Evolutionary conservation across 2,329 filamentous ascomycete genomes (phyloP).

Genomic region (Tolypocladium nubicola): DNA sequence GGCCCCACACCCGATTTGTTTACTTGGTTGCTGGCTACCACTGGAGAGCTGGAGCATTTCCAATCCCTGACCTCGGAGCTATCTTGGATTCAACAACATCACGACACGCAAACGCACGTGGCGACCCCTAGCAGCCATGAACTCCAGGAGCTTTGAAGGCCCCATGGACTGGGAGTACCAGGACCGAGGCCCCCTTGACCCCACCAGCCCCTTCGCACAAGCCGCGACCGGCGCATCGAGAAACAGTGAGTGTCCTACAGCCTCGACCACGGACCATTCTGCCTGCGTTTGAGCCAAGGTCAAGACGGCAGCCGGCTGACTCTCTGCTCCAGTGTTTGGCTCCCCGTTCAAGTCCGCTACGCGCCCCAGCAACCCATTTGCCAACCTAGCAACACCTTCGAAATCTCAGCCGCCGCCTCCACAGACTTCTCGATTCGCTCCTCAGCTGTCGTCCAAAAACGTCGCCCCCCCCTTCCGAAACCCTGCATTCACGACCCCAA

Average conservation of each 20-base stretch:
- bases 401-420: constrained; percentile 29
- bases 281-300: neutral
- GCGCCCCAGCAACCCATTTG: constrained; percentile 23
- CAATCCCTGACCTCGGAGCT: neutral
- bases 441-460: constrained; percentile 28
- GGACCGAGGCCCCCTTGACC: constrained; percentile 44
- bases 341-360: constrained; percentile 25
- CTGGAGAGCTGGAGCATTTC: constrained; percentile 8
- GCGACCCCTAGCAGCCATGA: constrained; percentile 25
- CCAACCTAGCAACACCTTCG: constrained; percentile 24
- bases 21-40: constrained; percentile 20
- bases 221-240: constrained; percentile 30
- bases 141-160: constrained; percentile 46
- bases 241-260: constrained; percentile 25
- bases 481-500: constrained; percentile 53
- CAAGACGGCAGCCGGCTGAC: constrained; percentile 8
- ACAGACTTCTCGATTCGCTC: constrained; percentile 35
- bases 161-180: constrained; percentile 61
- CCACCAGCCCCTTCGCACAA: constrained; percentile 50
- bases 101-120: neutral
- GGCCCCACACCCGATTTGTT: constrained; percentile 17
- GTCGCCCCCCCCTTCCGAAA: constrained; percentile 48
- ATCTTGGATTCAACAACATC: neutral
- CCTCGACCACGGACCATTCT: neutral
- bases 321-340: constrained; percentile 19